Evolutionary conservation across 2,329 filamentous ascomycete genomes (phyloP).

Genomic region (Fusarium pseudocircinatum): DNA sequence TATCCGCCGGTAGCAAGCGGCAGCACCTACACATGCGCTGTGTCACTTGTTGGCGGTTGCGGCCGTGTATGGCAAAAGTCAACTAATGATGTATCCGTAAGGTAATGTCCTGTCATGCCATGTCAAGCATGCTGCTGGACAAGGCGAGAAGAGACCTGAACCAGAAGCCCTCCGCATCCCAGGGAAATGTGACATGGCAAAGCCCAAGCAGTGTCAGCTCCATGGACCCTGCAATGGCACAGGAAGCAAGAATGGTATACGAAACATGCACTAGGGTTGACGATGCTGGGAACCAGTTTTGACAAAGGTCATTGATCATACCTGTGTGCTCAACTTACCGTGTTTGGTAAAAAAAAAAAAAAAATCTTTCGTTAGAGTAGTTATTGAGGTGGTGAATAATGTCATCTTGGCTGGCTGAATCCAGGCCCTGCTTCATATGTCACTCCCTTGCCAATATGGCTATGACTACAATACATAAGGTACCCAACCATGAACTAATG

Average conservation of each 20-base stretch:
- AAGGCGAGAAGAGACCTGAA: constrained; percentile 7
- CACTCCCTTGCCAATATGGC: constrained; percentile 16
- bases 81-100: neutral
- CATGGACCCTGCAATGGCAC: constrained; percentile 9
- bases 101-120: neutral
- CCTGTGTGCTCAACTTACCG: neutral
- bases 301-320: neutral
- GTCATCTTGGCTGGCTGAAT: neutral
- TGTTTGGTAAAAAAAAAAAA: neutral
- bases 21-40: constrained; percentile 9
- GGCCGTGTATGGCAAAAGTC: neutral
- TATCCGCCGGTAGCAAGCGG: constrained; percentile 23
- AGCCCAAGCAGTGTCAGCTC: constrained; percentile 5
- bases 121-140: neutral
- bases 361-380: neutral
- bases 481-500: neutral
- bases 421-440: constrained; percentile 7
- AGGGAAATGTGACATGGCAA: constrained; percentile 5
- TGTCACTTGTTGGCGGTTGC: constrained; percentile 4
- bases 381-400: constrained; percentile 3
- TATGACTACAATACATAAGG: neutral
- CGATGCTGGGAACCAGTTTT: constrained; percentile 1
- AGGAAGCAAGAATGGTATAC: constrained; percentile 28
- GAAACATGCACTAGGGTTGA: constrained; percentile 14
- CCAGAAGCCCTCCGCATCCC: neutral